Evolutionary conservation across 2,329 filamentous ascomycete genomes (phyloP).

Genomic region (Colletotrichum camelliae): DNA sequence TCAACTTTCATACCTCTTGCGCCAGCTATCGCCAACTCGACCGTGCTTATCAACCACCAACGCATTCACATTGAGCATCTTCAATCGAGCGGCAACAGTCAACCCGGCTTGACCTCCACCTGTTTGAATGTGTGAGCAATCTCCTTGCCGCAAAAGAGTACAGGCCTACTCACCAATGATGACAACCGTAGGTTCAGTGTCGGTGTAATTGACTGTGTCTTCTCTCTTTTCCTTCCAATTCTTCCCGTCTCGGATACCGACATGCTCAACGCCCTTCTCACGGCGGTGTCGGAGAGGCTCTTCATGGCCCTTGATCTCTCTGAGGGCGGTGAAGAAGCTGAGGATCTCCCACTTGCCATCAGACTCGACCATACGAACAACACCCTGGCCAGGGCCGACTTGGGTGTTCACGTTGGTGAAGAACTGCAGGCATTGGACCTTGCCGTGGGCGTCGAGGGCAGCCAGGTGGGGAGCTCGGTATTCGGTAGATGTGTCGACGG

Average conservation of each 20-base stretch:
- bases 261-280: conserved; percentile 56
- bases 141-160: neutral
- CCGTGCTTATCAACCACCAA: conserved; percentile 58
- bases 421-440: conserved; percentile 58
- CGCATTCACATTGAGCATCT: conserved; percentile 57
- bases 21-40: conserved; percentile 65
- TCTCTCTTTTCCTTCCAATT: conserved; percentile 26
- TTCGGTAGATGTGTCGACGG: conserved; percentile 49
- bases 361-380: conserved; percentile 53
- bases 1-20: conserved; percentile 33
- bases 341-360: conserved; percentile 57
- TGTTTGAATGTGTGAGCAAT: neutral
- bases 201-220: conserved; percentile 17
- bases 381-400: conserved; percentile 59
- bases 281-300: conserved; percentile 48
- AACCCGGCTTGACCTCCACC: conserved; percentile 58
- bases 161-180: conserved; percentile 22
- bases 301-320: conserved; percentile 52
- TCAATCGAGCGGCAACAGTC: conserved; percentile 56
- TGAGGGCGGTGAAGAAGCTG: conserved; percentile 60
- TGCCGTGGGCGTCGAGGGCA: conserved; percentile 54
- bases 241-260: conserved; percentile 39
- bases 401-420: conserved; percentile 60
- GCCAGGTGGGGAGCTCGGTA: conserved; percentile 48
- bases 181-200: conserved; percentile 19